Evolutionary conservation across 805 yeast species (phyloP).

Genomic region (Saccharomycopsis olivae): DNA sequence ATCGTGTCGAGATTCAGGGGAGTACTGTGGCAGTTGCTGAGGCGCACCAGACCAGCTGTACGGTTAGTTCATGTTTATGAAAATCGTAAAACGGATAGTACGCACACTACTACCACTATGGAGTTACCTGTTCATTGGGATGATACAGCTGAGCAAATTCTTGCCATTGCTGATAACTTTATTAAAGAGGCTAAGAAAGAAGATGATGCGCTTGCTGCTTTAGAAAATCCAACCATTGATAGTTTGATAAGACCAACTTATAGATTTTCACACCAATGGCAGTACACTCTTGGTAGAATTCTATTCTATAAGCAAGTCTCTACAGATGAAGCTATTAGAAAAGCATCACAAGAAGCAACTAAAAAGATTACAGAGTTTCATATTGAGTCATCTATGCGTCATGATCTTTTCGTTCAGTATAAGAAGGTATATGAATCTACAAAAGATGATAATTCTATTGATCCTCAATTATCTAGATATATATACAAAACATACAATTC

Average conservation of each 20-base stretch:
- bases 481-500: slow-evolving; percentile 34
- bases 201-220: slow-evolving; percentile 43
- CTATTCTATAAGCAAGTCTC: slow-evolving; percentile 71
- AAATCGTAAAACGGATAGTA: too few relatives aligned
- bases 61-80: too few relatives aligned
- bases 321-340: slow-evolving; percentile 25
- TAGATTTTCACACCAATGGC: slow-evolving; percentile 36
- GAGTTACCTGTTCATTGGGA: slow-evolving; percentile 43
- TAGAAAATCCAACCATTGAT: slow-evolving; percentile 42
- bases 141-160: slow-evolving; percentile 40
- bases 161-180: slow-evolving; percentile 31
- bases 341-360: slow-evolving; percentile 24
- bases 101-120: too few relatives aligned
- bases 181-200: slow-evolving; percentile 33
- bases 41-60: too few relatives aligned
- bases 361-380: slow-evolving; percentile 42
- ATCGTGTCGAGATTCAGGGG: too few relatives aligned
- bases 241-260: slow-evolving; percentile 46
- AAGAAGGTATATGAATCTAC: slow-evolving; percentile 35
- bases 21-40: too few relatives aligned
- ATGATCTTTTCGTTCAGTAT: slow-evolving; percentile 51
- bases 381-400: slow-evolving; percentile 56
- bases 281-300: slow-evolving; percentile 37
- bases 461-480: slow-evolving; percentile 45
- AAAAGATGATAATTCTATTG: slow-evolving; percentile 24